A percentile compares a stretch with the other conserved stretches of the same genome.
Evolutionary conservation across 2,329 filamentous ascomycete species (phyloP).

Genomic region (Fusarium chuoi): DNA sequence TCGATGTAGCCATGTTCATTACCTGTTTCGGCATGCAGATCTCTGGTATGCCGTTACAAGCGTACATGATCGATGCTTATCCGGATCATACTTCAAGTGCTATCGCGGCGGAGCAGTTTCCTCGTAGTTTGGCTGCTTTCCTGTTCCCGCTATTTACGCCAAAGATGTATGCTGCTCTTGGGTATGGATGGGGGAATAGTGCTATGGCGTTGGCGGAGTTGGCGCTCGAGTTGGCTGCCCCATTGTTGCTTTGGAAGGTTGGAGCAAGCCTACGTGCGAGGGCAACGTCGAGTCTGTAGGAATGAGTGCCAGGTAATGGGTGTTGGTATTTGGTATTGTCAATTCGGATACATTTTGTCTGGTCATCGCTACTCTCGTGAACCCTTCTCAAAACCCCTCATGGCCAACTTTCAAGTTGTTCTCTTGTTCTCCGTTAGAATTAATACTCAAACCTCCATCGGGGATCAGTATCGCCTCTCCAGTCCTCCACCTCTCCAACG

Average conservation of each 20-base stretch:
- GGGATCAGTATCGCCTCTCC: slow-evolving; percentile 70
- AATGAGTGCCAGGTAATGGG: fast-evolving
- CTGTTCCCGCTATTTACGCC: slow-evolving; percentile 62
- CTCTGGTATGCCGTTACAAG: slow-evolving; percentile 45
- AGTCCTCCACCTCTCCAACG: slow-evolving; percentile 63
- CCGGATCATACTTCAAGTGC: slow-evolving; percentile 59
- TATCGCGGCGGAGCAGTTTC: slow-evolving; percentile 57
- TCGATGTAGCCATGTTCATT: slow-evolving; percentile 51
- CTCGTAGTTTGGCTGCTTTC: slow-evolving; percentile 59
- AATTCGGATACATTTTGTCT: background rate
- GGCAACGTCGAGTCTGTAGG: slow-evolving; percentile 9
- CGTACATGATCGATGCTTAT: slow-evolving; percentile 59
- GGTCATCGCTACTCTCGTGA: fast-evolving
- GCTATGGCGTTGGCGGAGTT: slow-evolving; percentile 53
- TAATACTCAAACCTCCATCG: slow-evolving; percentile 72
- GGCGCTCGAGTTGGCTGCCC: slow-evolving; percentile 48
- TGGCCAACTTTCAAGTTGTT: fast-evolving
- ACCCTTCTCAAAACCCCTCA: fast-evolving
- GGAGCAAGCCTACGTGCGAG: slow-evolving; percentile 48
- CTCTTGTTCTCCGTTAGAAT: fast-evolving
- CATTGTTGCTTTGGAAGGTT: slow-evolving; percentile 54
- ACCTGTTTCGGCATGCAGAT: slow-evolving; percentile 50
- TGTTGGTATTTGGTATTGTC: background rate
- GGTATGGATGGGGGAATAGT: slow-evolving; percentile 54
- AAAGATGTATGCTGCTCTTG: slow-evolving; percentile 48